Evolutionary conservation across 768 basidiomycete genomes (phyloP).

Genomic region (Hypholoma fasciculare): DNA sequence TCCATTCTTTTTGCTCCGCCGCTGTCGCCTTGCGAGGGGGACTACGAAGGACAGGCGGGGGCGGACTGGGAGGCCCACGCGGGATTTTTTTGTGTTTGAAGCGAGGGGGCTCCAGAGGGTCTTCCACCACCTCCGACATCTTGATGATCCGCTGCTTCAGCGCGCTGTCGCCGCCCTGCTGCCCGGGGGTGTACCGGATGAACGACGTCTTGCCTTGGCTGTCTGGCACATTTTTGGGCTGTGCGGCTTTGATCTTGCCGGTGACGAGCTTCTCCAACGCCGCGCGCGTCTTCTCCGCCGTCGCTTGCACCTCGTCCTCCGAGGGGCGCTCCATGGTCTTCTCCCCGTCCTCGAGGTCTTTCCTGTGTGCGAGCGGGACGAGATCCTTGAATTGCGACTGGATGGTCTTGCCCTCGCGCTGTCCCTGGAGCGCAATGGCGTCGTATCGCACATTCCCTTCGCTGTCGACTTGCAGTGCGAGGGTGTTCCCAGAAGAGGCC

Average conservation of each 20-base stretch:
- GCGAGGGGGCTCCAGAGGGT: slow-evolving; percentile 93
- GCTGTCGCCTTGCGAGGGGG: slow-evolving; percentile 96
- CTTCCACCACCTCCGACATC: slow-evolving; percentile 97
- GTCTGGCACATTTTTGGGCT: slow-evolving; percentile 93
- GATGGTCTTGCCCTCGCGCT: slow-evolving; percentile 79
- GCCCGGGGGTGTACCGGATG: slow-evolving; percentile 96
- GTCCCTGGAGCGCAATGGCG: slow-evolving; percentile 95
- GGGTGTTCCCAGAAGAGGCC: slow-evolving; percentile 91
- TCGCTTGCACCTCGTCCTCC: slow-evolving; percentile 89
- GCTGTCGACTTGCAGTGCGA: slow-evolving; percentile 94
- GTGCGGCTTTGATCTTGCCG: slow-evolving; percentile 97
- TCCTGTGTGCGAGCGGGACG: slow-evolving; percentile 86
- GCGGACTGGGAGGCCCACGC: slow-evolving; percentile 92
- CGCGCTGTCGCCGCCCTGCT: slow-evolving; percentile 67
- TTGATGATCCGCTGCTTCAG: slow-evolving; percentile 97
- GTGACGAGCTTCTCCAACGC: slow-evolving; percentile 93
- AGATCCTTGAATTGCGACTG: slow-evolving; percentile 99
- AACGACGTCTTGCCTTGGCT: slow-evolving; percentile 82
- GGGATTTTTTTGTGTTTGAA: slow-evolving; percentile 99
- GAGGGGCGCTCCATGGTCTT: slow-evolving; percentile 88
- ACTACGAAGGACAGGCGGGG: slow-evolving; percentile 92
- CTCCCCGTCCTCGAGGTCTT: slow-evolving; percentile 77
- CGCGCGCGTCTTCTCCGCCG: slow-evolving; percentile 85
- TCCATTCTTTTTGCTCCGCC: slow-evolving; percentile 99
- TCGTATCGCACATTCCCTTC: slow-evolving; percentile 98